These are phyloP conservation scores for Trifolium fragiferum DNA, from an alignment of 306 rosid species.

Conservation along the genomic window DNA sequence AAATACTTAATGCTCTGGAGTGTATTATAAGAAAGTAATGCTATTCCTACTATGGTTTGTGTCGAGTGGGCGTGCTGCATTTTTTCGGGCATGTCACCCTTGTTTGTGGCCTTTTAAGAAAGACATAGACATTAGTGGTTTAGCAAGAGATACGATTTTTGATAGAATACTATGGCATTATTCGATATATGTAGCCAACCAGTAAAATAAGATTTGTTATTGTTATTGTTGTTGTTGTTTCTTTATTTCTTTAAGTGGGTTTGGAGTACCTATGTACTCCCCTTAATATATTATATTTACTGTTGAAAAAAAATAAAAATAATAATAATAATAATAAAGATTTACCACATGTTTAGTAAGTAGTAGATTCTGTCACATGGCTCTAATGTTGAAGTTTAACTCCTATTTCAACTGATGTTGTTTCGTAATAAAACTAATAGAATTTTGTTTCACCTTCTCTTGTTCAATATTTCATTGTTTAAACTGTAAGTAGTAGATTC, in stretches of 20 bases:
- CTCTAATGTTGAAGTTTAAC: not conserved
- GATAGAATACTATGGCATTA: not conserved
- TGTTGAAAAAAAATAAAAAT: too few species aligned
- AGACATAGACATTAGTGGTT: not conserved
- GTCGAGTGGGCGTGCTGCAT: not conserved
- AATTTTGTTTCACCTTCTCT: not conserved
- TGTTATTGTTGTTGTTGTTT: not conserved
- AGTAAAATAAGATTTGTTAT: not conserved
- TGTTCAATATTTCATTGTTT: not conserved
- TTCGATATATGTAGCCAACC: not conserved
- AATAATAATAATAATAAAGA: not conserved
- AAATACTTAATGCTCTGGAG: not conserved
- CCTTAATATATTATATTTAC: not conserved
- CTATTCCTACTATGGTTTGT: not conserved
- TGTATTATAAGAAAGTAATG: not conserved
- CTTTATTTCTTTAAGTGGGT: not conserved
- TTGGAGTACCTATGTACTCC: not conserved
- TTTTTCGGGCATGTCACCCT: not conserved
- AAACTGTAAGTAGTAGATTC: too few species aligned
- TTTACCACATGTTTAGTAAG: not conserved
- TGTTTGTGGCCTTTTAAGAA: not conserved
- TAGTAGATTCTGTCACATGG: not conserved
- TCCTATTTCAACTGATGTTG: not conserved
- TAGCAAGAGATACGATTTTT: not conserved
- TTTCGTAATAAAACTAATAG: not conserved